Base-by-base conservation (phyloP, 768 basidiomycete species). In the Termitomyces heimii region DNA sequence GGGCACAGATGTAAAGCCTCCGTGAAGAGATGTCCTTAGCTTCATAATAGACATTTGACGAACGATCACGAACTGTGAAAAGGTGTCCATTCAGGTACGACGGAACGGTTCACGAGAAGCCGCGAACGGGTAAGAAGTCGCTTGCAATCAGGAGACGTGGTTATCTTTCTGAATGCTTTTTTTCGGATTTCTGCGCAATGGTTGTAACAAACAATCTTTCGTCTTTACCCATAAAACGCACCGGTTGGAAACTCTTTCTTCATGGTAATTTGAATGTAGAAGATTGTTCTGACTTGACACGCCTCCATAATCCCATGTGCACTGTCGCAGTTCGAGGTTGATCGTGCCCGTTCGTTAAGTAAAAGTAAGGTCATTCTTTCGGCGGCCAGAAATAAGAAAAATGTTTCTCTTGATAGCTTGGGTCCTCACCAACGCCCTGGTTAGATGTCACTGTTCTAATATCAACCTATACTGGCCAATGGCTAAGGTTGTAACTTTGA, bases 261-360 rank as follows among this genome's bases (percentile, higher is more conserved):
- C n/a, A n/a, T n/a, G n/a, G n/a, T n/a, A n/a, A n/a, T n/a, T n/a
- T n/a, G n/a, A n/a, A n/a, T n/a, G n/a, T n/a, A n/a, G n/a, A n/a
- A n/a, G n/a, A n/a, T n/a, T n/a, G n/a, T n/a, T n/a, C n/a, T n/a
- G 0, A 58, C 65, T 3, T 98, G 94, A 95, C 75, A 86, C 60
- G 84, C 86, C 2, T 65, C 75, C 0, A 66, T 79, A 0, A 88
- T 94, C 22, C 0, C 98, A 2, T 83, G 85, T 53, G 83, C 85
- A 0, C 74, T 73, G 5, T 73, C 75, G 2, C 94, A 95, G 0
- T 94, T 86, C 70, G 83, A 87, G 57, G 80, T 96, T 14, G 78
- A 84, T 46, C 78, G 79, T 63, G 65, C 66, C 0, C 65, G 68
- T 8, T 84, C 83, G 0, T 72, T 93, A 44, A 82, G 89, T 53